Percentiles rank a stretch among this genome's conserved stretches.
phyloP scores from a whole-genome alignment of 1,139 yeast genomes.

The Spathaspora sp. region DNA sequence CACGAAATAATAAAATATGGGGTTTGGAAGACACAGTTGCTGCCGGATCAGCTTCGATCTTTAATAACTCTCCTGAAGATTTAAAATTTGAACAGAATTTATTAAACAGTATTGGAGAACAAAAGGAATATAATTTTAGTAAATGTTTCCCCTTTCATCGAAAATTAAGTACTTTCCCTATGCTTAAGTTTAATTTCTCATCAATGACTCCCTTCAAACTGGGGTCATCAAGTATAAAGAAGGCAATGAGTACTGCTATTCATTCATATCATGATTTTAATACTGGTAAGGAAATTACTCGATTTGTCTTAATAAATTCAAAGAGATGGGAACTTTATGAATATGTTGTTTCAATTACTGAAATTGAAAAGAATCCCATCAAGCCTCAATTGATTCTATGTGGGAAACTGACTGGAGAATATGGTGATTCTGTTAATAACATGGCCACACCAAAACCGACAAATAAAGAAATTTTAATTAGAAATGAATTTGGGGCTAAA shows the following conservation, averaged over 20 bases:
- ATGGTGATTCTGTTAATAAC: constrained; percentile 46
- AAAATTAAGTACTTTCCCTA: constrained; percentile 60
- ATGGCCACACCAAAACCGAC: constrained; percentile 1
- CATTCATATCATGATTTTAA: constrained; percentile 39
- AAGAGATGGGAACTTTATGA: constrained; percentile 72
- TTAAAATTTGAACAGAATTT: constrained; percentile 22
- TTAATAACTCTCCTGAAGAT: constrained; percentile 1
- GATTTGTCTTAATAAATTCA: constrained; percentile 64
- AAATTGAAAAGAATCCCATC: constrained; percentile 15
- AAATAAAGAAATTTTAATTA: constrained; percentile 24
- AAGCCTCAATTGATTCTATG: constrained; percentile 63
- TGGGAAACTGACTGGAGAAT: constrained; percentile 69
- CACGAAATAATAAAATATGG: constrained; percentile 9
- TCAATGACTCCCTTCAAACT: constrained; percentile 22
- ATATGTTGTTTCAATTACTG: constrained; percentile 26
- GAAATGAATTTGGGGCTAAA: constrained; percentile 33
- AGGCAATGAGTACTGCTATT: constrained; percentile 62
- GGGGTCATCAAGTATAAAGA: constrained; percentile 34
- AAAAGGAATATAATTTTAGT: constrained; percentile 64
- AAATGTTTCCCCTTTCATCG: constrained; percentile 84
- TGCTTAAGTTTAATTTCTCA: constrained; percentile 47
- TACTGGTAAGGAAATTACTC: constrained; percentile 49
- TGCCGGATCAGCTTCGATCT: background rate
- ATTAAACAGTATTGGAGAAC: constrained; percentile 33
- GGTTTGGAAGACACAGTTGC: constrained; percentile 5